Conservation (phyloP, 805 yeast species). For the Metschnikowia gelsemii region DNA sequence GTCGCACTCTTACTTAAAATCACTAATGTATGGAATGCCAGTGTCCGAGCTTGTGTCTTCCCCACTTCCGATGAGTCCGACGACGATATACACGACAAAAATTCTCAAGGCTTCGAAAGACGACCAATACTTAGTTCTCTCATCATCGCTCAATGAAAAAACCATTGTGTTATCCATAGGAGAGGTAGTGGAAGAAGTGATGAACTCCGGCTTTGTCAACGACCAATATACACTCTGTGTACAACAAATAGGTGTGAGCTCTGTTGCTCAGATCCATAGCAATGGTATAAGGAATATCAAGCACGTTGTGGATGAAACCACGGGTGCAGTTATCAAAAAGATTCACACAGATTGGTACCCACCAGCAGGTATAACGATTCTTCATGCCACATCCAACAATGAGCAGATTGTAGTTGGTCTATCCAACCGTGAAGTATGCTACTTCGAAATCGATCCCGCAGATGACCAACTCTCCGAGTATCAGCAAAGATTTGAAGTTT, state of each 20-base stretch:
- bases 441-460: slow-evolving; percentile 69
- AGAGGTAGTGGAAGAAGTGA: slow-evolving; percentile 74
- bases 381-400: slow-evolving; percentile 59
- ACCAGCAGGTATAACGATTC: slow-evolving; percentile 69
- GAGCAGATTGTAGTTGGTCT: slow-evolving; percentile 70
- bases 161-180: slow-evolving; percentile 77
- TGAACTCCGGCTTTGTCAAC: slow-evolving; percentile 58
- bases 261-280: slow-evolving; percentile 71
- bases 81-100: slow-evolving; percentile 63
- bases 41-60: slow-evolving; percentile 67
- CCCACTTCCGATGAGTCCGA: slow-evolving; percentile 66
- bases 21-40: slow-evolving; percentile 56
- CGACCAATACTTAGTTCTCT: slow-evolving; percentile 65
- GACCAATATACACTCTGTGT: slow-evolving; percentile 64
- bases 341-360: slow-evolving; percentile 67
- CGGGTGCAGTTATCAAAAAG: slow-evolving; percentile 8
- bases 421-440: slow-evolving; percentile 71
- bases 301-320: slow-evolving; percentile 15
- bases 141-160: slow-evolving; percentile 53
- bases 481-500: slow-evolving; percentile 56
- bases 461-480: slow-evolving; percentile 70
- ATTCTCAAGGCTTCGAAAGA: slow-evolving; percentile 40
- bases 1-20: slow-evolving; percentile 47
- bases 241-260: slow-evolving; percentile 59
- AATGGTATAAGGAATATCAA: slow-evolving; percentile 62